Evolutionary conservation across 257 asterid species (phyloP), one percentile per base, ranked within the genome.

Genomic region (Nyctanthes arbortristis): DNA sequence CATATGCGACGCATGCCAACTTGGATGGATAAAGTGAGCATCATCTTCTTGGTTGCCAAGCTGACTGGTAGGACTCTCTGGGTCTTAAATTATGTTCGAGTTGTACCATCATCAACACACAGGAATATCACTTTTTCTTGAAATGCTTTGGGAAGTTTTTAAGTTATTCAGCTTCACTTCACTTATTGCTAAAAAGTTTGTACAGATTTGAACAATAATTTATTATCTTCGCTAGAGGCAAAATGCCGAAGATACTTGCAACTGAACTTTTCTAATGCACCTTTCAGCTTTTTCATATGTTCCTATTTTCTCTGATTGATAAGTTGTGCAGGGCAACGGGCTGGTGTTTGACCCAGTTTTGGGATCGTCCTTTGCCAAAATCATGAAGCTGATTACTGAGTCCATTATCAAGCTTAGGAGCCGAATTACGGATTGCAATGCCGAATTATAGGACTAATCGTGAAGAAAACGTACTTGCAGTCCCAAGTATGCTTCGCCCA

Each of bases 171-270:
- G 69, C 66, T 63, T 27, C 32, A 14, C 49, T 58, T 58, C 35
- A 13, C 73, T 67, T 64, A 22, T 71, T 57, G 34, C 63, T 25
- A 14, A 24, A n/a, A 61, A 55, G 66, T 73, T 63, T 82, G 87
- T 82, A 79, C 37, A 76, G 71, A 7, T 43, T 59, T 62, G 30
- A 25, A 61, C 45, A 14, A 27, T 62, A 28, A 18, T 69, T 56
- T 30, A 28, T n/a, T n/a, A n/a, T n/a, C 29, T 47, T 20, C 12
- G 27, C 43, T 61, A 25, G 68, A 34, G 69, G 63, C 60, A 31
- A 52, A 66, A n/a, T n/a, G n/a, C n/a, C n/a, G n/a, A n/a, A n/a
- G 64, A 31, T 40, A 5, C 62, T 24, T 52, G 62, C 29, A 22
- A 14, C 16, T 9, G 40, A 10, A n/a, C n/a, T n/a, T n/a, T n/a